Conservation (phyloP, 1,284 basidiomycete genomes). For the Boletus hoseneyae region DNA sequence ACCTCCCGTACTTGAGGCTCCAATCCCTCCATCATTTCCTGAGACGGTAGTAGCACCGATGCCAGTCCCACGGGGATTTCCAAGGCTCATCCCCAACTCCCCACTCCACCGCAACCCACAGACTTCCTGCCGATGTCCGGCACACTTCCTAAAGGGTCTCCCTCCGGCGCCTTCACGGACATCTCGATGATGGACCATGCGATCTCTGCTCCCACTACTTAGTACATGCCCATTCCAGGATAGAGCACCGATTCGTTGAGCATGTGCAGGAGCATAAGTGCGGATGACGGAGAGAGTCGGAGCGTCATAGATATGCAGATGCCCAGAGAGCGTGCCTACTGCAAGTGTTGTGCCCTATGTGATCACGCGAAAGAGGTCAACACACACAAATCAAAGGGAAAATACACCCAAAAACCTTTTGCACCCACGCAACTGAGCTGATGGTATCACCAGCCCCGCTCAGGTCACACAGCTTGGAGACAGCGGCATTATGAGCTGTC, state of each 20-base stretch:
- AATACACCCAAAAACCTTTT: constrained; percentile 54
- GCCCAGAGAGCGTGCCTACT: constrained; percentile 85
- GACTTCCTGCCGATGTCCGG: constrained; percentile 92
- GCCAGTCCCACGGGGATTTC: constrained; percentile 23
- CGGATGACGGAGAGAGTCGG: constrained; percentile 73
- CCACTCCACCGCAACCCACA: constrained; percentile 93
- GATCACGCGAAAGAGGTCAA: constrained; percentile 1
- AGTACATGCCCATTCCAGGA: constrained; percentile 93
- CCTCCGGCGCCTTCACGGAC: constrained; percentile 66
- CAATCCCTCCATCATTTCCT: constrained; percentile 22
- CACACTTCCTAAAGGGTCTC: constrained; percentile 74
- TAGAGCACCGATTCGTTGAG: constrained; percentile 86
- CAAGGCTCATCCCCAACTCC: constrained; percentile 28
- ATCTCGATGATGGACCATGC: constrained; percentile 89
- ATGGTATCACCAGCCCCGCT: constrained; percentile 60
- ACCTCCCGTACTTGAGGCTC: constrained; percentile 23
- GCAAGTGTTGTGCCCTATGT: constrained; percentile 81
- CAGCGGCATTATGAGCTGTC: constrained; percentile 91
- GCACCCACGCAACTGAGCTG: constrained; percentile 90
- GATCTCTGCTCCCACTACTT: constrained; percentile 89
- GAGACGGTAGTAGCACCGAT: constrained; percentile 5
- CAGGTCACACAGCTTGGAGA: constrained; percentile 91
- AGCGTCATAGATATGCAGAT: constrained; percentile 95
- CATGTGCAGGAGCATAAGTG: constrained; percentile 86
- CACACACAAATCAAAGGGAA: constrained; percentile 23